Evolutionary conservation across 306 rosid genomes (phyloP), one percentile per base, ranked within the genome.

Genomic region (Hippophae gyantsensis): DNA sequence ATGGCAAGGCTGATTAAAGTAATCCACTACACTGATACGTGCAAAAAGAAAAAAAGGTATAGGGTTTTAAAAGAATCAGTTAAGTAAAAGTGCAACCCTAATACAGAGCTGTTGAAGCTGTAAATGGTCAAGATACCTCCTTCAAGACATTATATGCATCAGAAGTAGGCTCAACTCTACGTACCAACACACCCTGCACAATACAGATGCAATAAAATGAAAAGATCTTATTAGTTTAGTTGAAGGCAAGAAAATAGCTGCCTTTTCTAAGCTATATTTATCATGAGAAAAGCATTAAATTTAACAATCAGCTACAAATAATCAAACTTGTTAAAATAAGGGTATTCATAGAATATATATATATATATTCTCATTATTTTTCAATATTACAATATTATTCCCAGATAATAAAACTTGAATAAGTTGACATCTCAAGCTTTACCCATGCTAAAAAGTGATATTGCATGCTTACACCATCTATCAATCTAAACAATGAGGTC

Each of bases 121-220:
- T 57, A 64, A 64, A 46, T 61, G 46, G 53, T 42, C 54, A 63
- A 44, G 61, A 56, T 83, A 92, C 96, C 99, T 88, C 89, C 69
- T 86, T 88, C 63, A 88, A 65, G 63, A 92, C 93, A 48, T 82
- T 88, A 70, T 77, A 71, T 65, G 96, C 96, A 78, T 88, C 93
- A 44, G 96, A 74, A 63, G 96, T 92, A 63, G 96, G 99, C 69
- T 92, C 96, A 60, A 92, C 86, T 80, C 88, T 77, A 26, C 96
- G 93, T 50, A 92, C 95, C 76, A 92, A 67, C 52, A 92, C 89
- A 58, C 99, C 99, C 99, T 92, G 85, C 72, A 65, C 38, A 67
- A 47, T 38, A 52, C 54, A 73, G 70, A 58, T 53, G 48, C 56
- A 43, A 70, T 44, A 45, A 67, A 69, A 43, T 50, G 52, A 46